Evolutionary conservation across 2,329 filamentous ascomycete genomes (phyloP).

Genomic region (Phialemonium atrogriseum): DNA sequence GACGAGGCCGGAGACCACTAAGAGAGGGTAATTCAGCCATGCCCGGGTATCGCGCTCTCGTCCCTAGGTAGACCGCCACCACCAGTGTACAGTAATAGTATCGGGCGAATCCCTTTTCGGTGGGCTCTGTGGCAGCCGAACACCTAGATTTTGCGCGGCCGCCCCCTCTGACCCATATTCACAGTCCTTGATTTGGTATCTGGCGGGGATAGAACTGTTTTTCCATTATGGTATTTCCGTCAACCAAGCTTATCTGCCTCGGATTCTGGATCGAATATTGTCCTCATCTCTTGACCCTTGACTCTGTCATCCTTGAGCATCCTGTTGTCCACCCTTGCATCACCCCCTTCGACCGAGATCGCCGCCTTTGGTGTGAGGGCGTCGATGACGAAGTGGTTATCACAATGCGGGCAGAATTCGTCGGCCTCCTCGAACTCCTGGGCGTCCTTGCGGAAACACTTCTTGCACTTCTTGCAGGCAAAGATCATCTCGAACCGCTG

Average conservation of each 20-base stretch:
- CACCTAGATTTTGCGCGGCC: too few relatives aligned
- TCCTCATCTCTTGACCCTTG: slow-evolving; percentile 46
- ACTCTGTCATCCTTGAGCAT: slow-evolving; percentile 91
- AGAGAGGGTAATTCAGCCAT: too few relatives aligned
- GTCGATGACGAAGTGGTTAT: slow-evolving; percentile 95
- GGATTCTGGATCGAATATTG: slow-evolving; percentile 69
- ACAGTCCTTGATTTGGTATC: too few relatives aligned
- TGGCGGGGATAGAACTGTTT: too few relatives aligned
- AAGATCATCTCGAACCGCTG: slow-evolving; percentile 86
- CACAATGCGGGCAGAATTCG: slow-evolving; percentile 98
- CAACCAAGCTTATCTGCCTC: slow-evolving; percentile 71
- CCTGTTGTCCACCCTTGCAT: slow-evolving; percentile 73
- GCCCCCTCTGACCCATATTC: too few relatives aligned
- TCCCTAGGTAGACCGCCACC: too few relatives aligned
- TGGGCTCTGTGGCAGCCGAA: too few relatives aligned
- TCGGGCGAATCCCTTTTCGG: too few relatives aligned
- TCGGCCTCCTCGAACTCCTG: slow-evolving; percentile 91
- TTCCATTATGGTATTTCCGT: too few relatives aligned
- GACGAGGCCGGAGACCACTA: slow-evolving; percentile 21
- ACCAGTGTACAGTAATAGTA: too few relatives aligned
- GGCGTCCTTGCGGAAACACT: slow-evolving; percentile 93
- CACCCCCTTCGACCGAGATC: slow-evolving; percentile 83
- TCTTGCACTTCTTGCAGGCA: slow-evolving; percentile 98
- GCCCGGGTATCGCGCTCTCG: too few relatives aligned
- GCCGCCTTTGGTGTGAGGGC: slow-evolving; percentile 76